These are phyloP conservation scores for Backusella westeae DNA, from an alignment of 192 early-diverging fungal species.

Conservation along the genomic window DNA sequence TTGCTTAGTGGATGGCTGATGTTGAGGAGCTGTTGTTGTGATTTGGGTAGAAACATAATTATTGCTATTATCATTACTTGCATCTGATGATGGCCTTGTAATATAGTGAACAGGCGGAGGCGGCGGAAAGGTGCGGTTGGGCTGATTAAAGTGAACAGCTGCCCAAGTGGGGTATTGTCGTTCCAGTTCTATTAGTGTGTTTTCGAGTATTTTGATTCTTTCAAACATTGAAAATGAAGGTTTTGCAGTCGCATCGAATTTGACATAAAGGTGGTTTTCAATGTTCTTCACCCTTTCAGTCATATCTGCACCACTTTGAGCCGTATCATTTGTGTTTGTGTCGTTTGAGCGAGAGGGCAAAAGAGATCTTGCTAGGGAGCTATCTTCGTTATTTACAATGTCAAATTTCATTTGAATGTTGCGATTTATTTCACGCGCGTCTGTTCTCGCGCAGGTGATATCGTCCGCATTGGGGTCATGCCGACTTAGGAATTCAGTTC, in stretches of 20 bases:
- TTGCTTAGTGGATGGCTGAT: slow-evolving; percentile 33
- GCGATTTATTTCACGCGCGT: slow-evolving; percentile 68
- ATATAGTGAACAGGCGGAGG: slow-evolving; percentile 24
- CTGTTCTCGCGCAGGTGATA: slow-evolving; percentile 65
- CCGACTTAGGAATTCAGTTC: slow-evolving; percentile 35
- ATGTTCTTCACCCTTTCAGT: slow-evolving; percentile 71
- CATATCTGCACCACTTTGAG: slow-evolving; percentile 24
- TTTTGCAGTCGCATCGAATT: slow-evolving; percentile 46
- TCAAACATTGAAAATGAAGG: slow-evolving; percentile 33
- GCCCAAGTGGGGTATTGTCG: slow-evolving; percentile 77
- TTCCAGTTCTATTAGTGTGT: slow-evolving; percentile 75
- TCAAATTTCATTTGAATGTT: slow-evolving; percentile 80
- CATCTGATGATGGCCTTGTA: slow-evolving; percentile 14
- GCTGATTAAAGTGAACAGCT: slow-evolving; percentile 75
- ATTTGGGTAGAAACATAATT: slow-evolving; percentile 13
- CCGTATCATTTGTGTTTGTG: neutral
- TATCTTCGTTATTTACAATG: slow-evolving; percentile 62
- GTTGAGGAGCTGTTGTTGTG: slow-evolving; percentile 12
- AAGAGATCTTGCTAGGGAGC: slow-evolving; percentile 59
- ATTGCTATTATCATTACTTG: slow-evolving; percentile 15
- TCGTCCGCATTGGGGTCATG: slow-evolving; percentile 30
- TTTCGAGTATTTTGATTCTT: slow-evolving; percentile 73
- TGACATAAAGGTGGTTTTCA: slow-evolving; percentile 69
- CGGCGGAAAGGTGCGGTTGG: slow-evolving; percentile 48
- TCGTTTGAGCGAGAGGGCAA: neutral